Evolutionary conservation across 345 rosid genomes (phyloP).

Genomic region (Pugionium dolabratum): DNA sequence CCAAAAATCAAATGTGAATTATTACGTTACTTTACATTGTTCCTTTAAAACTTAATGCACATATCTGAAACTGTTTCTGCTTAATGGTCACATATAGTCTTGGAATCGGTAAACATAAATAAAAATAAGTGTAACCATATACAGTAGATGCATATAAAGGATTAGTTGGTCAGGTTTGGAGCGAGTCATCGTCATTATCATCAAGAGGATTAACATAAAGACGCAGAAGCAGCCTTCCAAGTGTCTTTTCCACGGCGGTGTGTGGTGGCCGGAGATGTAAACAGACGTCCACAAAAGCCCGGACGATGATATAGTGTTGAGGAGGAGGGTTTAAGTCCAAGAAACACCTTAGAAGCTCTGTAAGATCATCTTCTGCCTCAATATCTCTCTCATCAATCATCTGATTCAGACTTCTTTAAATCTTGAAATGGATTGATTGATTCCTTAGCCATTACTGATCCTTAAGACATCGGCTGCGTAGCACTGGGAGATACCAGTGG

Average conservation of each 20-base stretch:
- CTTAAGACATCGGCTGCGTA: constrained; percentile 42
- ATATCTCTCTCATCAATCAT: constrained; percentile 38
- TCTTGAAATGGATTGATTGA: constrained; percentile 41
- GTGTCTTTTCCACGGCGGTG: constrained; percentile 39
- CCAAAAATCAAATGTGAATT: no score
- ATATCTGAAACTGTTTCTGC: neutral
- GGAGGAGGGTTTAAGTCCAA: constrained; percentile 41
- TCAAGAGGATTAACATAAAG: constrained; percentile 34
- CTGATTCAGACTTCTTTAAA: constrained; percentile 39
- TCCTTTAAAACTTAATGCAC: constrained; percentile 1
- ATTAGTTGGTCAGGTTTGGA: constrained; percentile 7
- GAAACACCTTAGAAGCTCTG: constrained; percentile 41
- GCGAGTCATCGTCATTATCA: neutral
- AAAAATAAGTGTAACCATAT: constrained; percentile 3
- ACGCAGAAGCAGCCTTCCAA: constrained; percentile 34
- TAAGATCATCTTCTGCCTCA: constrained; percentile 38
- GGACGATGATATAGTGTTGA: constrained; percentile 38
- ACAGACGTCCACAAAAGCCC: constrained; percentile 39
- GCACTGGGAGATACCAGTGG: constrained; percentile 37
- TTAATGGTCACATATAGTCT: constrained; percentile 2
- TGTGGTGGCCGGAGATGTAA: constrained; percentile 37
- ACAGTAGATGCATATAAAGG: neutral
- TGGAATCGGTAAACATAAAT: constrained; percentile 10
- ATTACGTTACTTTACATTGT: no score
- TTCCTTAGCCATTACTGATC: constrained; percentile 39